phyloP scores from a whole-genome alignment of 129 eudicot species.

The Flaveria bidentis region DNA sequence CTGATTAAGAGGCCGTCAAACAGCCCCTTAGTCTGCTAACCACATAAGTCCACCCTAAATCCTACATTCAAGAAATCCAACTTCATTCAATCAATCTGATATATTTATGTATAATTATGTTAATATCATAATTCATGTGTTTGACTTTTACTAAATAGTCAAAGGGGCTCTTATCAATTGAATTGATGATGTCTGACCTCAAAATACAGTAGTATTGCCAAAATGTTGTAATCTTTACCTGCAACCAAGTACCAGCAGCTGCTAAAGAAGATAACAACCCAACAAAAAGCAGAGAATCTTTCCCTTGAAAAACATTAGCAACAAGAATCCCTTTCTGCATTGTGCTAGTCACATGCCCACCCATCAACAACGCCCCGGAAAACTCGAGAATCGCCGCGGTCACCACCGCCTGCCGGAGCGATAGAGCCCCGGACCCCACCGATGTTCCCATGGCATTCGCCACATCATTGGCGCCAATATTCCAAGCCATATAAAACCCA shows the following conservation, averaged over 20 bases:
- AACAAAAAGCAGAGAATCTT: conserved; percentile 78
- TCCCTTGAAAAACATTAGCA: conserved; percentile 86
- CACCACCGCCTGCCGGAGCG: conserved; percentile 87
- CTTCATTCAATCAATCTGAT: not conserved
- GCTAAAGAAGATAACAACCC: conserved; percentile 87
- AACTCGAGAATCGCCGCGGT: conserved; percentile 89
- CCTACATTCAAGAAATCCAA: not conserved
- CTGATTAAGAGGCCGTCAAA: too few relatives aligned
- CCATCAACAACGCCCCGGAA: conserved; percentile 93
- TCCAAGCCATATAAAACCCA: conserved; percentile 99
- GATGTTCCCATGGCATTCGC: conserved; percentile 99
- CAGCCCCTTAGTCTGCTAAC: not conserved
- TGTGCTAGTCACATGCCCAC: conserved; percentile 83
- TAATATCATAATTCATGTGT: not conserved
- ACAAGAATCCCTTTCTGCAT: conserved; percentile 98
- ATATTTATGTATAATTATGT: not conserved
- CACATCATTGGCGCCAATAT: conserved; percentile 96
- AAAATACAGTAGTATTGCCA: conserved; percentile 3
- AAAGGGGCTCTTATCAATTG: conserved; percentile 1
- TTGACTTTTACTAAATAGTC: conserved; percentile 11
- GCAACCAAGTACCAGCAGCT: conserved; percentile 98
- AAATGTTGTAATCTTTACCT: conserved; percentile 46
- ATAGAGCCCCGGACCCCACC: conserved; percentile 90
- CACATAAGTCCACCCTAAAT: not conserved
- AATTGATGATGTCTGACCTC: conserved; percentile 23